Evolutionary conservation across 139 green algal species (phyloP).

Genomic region (Mesostigma viride): DNA sequence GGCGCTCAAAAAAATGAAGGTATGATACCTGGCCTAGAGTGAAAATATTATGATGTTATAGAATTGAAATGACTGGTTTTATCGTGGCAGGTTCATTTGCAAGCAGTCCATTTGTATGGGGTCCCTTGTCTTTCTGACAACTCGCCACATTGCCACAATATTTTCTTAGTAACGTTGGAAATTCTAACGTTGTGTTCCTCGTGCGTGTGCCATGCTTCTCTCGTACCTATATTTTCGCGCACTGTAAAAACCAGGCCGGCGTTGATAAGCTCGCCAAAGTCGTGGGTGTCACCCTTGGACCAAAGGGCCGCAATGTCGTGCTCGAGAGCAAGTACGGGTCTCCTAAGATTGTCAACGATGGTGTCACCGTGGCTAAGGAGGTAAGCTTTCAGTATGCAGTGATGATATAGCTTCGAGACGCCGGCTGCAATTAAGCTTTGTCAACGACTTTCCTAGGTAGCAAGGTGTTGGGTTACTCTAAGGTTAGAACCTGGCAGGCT

Average conservation of each 20-base stretch:
- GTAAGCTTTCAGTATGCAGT: no score
- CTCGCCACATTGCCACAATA: background rate
- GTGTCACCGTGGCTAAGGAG: constrained; percentile 63
- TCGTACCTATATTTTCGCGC: background rate
- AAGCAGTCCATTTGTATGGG: background rate
- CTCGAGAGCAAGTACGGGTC: constrained; percentile 98
- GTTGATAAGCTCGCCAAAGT: constrained; percentile 96
- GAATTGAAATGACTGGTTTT: background rate
- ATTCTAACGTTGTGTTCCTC: background rate
- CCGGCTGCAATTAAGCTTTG: no score
- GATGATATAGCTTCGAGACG: no score
- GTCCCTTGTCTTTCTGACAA: background rate
- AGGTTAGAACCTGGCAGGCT: no score
- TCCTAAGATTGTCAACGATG: constrained; percentile 98
- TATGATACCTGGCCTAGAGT: background rate
- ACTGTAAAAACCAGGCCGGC: constrained; percentile 69
- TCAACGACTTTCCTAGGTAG: no score
- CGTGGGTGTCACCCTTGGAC: constrained; percentile 96
- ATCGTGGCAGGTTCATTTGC: background rate
- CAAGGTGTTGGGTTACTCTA: no score
- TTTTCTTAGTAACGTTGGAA: background rate
- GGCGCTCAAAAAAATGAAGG: constrained; percentile 73
- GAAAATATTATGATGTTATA: background rate
- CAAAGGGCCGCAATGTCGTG: constrained; percentile 97
- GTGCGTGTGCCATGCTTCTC: background rate